Percentiles rank a stretch among this genome's conserved stretches.
phyloP scores from a whole-genome alignment of 31 red algal genomes.

The Bonnemaisonia californica region DNA sequence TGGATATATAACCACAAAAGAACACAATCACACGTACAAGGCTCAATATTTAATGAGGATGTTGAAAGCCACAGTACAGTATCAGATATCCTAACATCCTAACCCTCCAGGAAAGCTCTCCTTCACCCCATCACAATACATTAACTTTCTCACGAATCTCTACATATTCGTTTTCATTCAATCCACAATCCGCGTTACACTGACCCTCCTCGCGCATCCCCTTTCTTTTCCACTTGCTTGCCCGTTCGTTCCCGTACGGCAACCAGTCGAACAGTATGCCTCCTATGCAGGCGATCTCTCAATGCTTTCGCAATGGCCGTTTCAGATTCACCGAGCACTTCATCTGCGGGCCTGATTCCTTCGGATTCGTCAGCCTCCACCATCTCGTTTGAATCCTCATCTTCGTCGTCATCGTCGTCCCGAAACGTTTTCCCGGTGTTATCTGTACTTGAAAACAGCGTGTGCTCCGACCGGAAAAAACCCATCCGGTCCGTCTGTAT shows the following conservation, averaged over 20 bases:
- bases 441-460: conserved; percentile 8
- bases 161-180: too few species aligned
- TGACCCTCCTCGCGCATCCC: too few species aligned
- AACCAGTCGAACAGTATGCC: conserved; percentile 1
- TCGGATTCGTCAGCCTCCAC: not conserved
- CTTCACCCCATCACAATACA: too few species aligned
- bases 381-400: not conserved
- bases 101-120: too few species aligned
- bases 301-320: conserved; percentile 4
- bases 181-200: too few species aligned
- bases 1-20: too few species aligned
- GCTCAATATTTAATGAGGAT: too few species aligned
- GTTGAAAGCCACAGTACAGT: too few species aligned
- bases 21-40: too few species aligned
- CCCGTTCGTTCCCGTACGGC: not conserved
- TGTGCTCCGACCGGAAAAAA: conserved; percentile 53
- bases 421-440: not conserved
- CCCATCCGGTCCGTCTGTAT: conserved; percentile 62
- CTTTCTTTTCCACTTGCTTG: not conserved
- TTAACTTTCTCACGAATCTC: too few species aligned
- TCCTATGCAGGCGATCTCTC: conserved; percentile 14
- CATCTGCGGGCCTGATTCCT: not conserved
- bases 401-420: not conserved
- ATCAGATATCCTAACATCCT: too few species aligned
- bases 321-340: not conserved